Evolutionary conservation across 2,329 filamentous ascomycete genomes (phyloP), one percentile per base, ranked within the genome.

Genomic region (Scedosporium apiospermum): DNA sequence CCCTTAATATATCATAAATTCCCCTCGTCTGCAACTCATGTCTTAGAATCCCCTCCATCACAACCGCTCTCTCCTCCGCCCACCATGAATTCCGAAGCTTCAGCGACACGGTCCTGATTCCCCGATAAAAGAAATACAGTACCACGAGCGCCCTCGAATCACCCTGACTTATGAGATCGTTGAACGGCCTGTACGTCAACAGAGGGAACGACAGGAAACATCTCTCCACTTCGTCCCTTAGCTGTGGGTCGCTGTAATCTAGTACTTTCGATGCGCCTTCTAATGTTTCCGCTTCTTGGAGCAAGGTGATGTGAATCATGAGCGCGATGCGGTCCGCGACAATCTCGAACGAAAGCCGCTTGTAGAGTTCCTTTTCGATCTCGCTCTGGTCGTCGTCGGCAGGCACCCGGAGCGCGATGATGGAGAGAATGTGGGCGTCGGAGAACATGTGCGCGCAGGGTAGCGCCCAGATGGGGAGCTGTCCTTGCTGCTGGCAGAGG

Each of bases 181-280:
- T 60, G 44, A 72, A 65, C 12, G 66, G 65, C 7, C 68, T 68
- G 53, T 67, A 67, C 62, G 67, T 71, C 46, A 71, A 64, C 57
- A 71, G 68, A 7, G 70, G 68, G 57, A 72, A 71, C 10, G 67
- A 67, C 53, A 70, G 64, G 57, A 71, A 64, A 62, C 67, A 69
- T 26, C 68, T 65, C 65, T 69, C 68, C 7, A 69, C 49, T 57
- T 72, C 68, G 4, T 59, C 51, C 12, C 49, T 59, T 12, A 59
- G 3, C 10, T 34, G 27, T 7, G 26, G n/a, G 3, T 55, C 23
- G 23, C 5, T 16, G 18, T 23, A 27, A 26, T 34, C 44, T 9
- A 51, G 44, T 16, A 38, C 23, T 3, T 53, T 51, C 26, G 58
- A 21, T 4, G 34, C 23, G 30, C 49, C 41, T 42, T 12, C 55